Base-by-base conservation (phyloP, 192 early-diverging fungal genomes). In the Entrophospora sp. region DNA sequence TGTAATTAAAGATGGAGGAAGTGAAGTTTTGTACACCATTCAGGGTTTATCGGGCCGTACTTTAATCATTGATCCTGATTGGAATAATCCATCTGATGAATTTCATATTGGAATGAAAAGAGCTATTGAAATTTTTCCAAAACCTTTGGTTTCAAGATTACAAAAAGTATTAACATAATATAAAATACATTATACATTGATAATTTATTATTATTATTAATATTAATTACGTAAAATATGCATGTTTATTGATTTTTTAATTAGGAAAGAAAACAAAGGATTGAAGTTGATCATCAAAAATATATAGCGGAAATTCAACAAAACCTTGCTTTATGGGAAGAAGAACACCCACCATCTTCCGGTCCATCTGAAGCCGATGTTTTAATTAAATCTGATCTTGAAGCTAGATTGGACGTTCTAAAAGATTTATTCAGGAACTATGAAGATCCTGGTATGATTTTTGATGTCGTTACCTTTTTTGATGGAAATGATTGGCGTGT, bases 401-500 rank as follows among this genome's bases (percentile, higher is more conserved):
- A 84, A 57, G 79, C 83, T 0, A 83, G 89, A 31, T 53, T 84
- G 4, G 84, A 86, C 2, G 83, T 80, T 14, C 79, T 96, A 22
- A 83, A 83, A 57, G 77, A 78, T 38, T 71, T 78, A 6, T 49
- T 73, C 48, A 79, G 83, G 37, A 65, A 68, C 24, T 96, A 87
- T 67, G 76, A 84, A 2, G 94, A 97, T 71, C 85, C 81, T 2
- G 96, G 93, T 13, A 77, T 80, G 25, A 70, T 89, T 38, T 77
- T 85, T 27, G 95, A 95, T 75, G 86, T 85, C 66, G 87, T 94
- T 9, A 81, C 88, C 30, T 96, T 92, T 75, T 80, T 89, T 70
- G 96, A 98, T 69, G 95, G 95, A 36, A 73, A 75, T 14, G 84
- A 88, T 68, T 98, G 92, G 92, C 81, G 89, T 22, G 93, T 88